These are phyloP conservation scores for Mycena vulgaris DNA, from an alignment of 768 basidiomycete genomes.

Conservation along the genomic window DNA sequence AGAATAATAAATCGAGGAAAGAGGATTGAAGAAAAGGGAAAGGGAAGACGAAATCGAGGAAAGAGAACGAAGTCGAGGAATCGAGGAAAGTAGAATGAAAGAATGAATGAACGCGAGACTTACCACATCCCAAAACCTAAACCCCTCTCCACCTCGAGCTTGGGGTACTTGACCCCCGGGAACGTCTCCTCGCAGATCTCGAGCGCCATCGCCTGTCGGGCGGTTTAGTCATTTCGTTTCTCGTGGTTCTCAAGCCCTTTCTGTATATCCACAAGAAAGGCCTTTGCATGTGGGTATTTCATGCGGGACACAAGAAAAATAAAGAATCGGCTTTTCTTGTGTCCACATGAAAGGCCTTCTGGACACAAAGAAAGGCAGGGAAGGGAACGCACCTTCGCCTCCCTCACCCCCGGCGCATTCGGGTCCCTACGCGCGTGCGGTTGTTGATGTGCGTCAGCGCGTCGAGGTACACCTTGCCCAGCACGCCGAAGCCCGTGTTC, in stretches of 20 bases:
- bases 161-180: conserved; percentile 89
- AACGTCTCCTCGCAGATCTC: conserved; percentile 96
- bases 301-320: too few relatives aligned
- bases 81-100: conserved; percentile 28
- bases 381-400: conserved; percentile 68
- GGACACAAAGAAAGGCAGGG: not conserved
- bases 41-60: not conserved
- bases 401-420: conserved; percentile 82
- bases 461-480: conserved; percentile 97
- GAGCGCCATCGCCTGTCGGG: conserved; percentile 73
- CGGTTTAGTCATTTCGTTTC: not conserved
- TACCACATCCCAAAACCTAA: conserved; percentile 99
- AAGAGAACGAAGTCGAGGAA: conserved; percentile 31
- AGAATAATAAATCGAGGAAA: not conserved
- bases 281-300: too few relatives aligned
- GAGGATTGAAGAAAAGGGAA: not conserved
- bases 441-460: conserved; percentile 92
- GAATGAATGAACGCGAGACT: conserved; percentile 54
- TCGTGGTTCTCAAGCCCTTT: too few relatives aligned
- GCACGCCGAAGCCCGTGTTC: conserved; percentile 97
- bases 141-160: conserved; percentile 93
- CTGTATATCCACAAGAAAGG: too few relatives aligned
- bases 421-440: conserved; percentile 82
- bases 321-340: too few relatives aligned
- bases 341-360: not conserved